Conservation (phyloP, 169 alveolate genomes). For the Toxoplasma gondii region DNA sequence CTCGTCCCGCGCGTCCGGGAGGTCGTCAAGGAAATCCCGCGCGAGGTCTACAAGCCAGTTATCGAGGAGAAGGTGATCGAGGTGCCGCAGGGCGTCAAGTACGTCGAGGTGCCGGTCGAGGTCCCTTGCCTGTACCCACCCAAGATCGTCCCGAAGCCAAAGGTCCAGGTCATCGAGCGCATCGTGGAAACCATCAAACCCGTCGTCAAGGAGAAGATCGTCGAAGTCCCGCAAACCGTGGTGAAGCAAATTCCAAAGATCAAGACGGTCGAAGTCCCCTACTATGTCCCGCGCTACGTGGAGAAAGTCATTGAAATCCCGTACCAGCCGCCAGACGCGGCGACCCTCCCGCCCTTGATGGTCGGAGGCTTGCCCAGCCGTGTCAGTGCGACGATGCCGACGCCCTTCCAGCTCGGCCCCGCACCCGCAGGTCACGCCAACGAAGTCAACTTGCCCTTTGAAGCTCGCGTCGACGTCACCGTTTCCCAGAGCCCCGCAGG, state of each 20-base stretch:
- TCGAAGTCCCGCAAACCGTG: slow-evolving; percentile 85
- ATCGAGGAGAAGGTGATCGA: slow-evolving; percentile 86
- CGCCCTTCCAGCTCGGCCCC: slow-evolving; percentile 62
- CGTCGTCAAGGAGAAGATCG: slow-evolving; percentile 80
- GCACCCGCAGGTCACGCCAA: slow-evolving; percentile 29
- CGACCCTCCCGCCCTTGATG: slow-evolving; percentile 69
- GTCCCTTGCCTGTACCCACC: slow-evolving; percentile 89
- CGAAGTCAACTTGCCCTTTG: slow-evolving; percentile 59
- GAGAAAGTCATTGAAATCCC: slow-evolving; percentile 85
- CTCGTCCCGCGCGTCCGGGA: slow-evolving; percentile 81
- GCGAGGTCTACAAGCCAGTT: slow-evolving; percentile 83
- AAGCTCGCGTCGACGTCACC: slow-evolving; percentile 63
- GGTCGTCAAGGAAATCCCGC: slow-evolving; percentile 82
- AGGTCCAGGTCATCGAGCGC: slow-evolving; percentile 82
- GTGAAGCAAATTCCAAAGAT: slow-evolving; percentile 83
- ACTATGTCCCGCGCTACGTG: slow-evolving; percentile 85
- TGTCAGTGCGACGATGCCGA: slow-evolving; percentile 68
- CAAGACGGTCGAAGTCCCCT: slow-evolving; percentile 85
- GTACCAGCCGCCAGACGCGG: slow-evolving; percentile 81
- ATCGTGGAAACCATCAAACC: slow-evolving; percentile 84
- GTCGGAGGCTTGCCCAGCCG: slow-evolving; percentile 70
- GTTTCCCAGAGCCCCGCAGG: slow-evolving; percentile 62
- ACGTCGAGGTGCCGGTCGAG: slow-evolving; percentile 87
- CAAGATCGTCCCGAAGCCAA: slow-evolving; percentile 82
- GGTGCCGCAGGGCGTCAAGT: slow-evolving; percentile 87